Evolutionary conservation across 148 eudicot species (phyloP).

Genomic region (Rhododendron ovatum): DNA sequence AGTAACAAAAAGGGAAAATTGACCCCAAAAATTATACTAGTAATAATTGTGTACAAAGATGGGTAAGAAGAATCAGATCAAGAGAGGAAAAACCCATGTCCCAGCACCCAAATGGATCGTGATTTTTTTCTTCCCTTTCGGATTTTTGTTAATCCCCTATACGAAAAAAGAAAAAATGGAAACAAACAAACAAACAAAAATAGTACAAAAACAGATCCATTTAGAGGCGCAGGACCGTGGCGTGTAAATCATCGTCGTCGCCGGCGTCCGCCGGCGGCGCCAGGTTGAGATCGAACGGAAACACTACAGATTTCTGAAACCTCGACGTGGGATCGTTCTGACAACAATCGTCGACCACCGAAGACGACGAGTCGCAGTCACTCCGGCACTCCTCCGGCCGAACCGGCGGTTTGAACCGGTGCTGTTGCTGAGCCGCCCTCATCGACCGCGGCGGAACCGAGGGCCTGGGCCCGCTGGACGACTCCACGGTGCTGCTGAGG

Average conservation of each 20-base stretch:
- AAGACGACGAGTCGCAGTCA: conserved; percentile 62
- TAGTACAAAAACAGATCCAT: background rate
- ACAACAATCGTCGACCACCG: conserved; percentile 43
- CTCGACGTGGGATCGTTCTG: conserved; percentile 25
- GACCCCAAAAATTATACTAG: too few relatives aligned
- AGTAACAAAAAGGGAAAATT: too few relatives aligned
- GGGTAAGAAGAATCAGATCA: background rate
- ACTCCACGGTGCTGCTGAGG: conserved; percentile 65
- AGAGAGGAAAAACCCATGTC: conserved; percentile 9
- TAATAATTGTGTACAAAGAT: background rate
- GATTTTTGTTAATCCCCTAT: background rate
- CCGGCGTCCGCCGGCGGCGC: conserved; percentile 25
- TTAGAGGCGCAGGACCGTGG: conserved; percentile 32
- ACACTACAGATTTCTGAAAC: conserved; percentile 13
- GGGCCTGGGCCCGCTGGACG: conserved; percentile 49
- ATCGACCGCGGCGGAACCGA: conserved; percentile 7
- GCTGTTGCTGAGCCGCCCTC: background rate
- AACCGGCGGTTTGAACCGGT: conserved; percentile 12
- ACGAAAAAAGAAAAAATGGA: background rate
- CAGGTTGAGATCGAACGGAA: conserved; percentile 50
- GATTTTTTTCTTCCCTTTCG: background rate
- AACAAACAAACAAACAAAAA: background rate
- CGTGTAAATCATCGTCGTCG: conserved; percentile 25
- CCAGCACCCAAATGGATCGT: background rate
- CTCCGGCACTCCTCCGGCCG: conserved; percentile 44